These are phyloP conservation scores for Debaryomyces fabryi DNA, from an alignment of 1,139 yeast species.

Conservation along the genomic window DNA sequence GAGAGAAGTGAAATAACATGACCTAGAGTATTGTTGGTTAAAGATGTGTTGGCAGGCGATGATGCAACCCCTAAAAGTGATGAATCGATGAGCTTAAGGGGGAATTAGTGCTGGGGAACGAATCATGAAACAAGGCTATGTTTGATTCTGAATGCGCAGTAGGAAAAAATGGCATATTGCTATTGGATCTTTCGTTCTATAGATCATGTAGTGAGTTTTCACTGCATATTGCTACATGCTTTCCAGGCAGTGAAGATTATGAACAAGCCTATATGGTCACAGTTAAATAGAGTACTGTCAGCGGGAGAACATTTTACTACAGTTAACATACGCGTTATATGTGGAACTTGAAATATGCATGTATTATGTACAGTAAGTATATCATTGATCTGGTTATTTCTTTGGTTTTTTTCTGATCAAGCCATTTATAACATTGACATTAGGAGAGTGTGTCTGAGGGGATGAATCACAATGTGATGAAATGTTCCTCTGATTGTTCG, in stretches of 20 bases:
- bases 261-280: neutral
- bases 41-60: no score
- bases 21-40: neutral
- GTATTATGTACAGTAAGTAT: neutral
- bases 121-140: neutral
- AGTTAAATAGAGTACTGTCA: neutral
- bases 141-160: neutral
- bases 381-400: neutral
- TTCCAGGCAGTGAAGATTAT: neutral
- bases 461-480: neutral
- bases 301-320: neutral
- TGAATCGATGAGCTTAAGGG: neutral
- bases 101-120: neutral
- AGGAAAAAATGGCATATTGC: neutral
- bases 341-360: neutral
- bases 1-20: neutral
- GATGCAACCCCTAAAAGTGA: no score
- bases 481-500: neutral
- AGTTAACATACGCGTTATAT: neutral
- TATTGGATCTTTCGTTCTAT: neutral
- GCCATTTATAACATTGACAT: constrained; percentile 1
- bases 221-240: neutral
- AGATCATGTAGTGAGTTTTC: neutral
- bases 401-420: constrained; percentile 4
- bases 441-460: neutral